phyloP scores from a whole-genome alignment of 192 early-diverging fungal genomes.

The Podila clonocystis region DNA sequence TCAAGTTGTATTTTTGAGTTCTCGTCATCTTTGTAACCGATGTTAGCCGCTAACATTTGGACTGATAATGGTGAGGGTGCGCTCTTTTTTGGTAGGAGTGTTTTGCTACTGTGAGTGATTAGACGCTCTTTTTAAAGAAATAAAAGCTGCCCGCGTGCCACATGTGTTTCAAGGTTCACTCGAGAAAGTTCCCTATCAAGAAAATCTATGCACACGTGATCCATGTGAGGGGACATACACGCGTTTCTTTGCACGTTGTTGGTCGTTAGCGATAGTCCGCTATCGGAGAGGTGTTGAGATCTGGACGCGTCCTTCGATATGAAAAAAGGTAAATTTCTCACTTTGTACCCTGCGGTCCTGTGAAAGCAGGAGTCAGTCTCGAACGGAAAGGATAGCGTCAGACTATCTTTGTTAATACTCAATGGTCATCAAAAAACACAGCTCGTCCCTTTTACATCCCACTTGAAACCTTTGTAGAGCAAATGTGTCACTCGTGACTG shows the following conservation, averaged over 20 bases:
- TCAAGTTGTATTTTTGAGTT: conserved; percentile 21
- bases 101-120: neutral
- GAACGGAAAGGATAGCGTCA: neutral
- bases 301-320: no score
- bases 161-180: no score
- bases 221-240: neutral
- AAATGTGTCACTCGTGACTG: conserved; percentile 51
- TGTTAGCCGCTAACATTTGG: conserved; percentile 1
- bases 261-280: neutral
- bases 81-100: neutral
- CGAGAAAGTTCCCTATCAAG: neutral
- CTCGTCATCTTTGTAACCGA: conserved; percentile 12
- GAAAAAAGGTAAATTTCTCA: no score
- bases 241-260: conserved; percentile 14
- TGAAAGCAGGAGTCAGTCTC: no score
- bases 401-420: neutral
- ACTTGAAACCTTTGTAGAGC: conserved; percentile 13
- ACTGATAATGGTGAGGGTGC: no score
- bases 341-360: no score
- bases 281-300: neutral
- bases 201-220: neutral
- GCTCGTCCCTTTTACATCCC: no score
- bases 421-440: neutral
- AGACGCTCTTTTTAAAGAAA: conserved; percentile 5
- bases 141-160: neutral